phyloP scores from a whole-genome alignment of 2,329 filamentous ascomycete genomes.

The Fusarium sp. region DNA sequence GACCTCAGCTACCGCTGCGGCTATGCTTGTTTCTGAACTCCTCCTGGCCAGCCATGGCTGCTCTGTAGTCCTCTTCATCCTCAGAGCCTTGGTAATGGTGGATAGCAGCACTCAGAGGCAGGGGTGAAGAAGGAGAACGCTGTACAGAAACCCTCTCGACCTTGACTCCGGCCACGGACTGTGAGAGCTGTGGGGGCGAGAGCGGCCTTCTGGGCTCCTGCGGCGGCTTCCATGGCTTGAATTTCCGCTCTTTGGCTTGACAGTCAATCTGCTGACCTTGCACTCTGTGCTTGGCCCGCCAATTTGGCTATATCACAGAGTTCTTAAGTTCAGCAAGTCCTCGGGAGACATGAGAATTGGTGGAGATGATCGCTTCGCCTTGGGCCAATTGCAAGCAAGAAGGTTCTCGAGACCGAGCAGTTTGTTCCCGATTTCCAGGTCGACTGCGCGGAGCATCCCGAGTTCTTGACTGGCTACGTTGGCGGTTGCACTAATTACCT shows the following conservation, averaged over 20 bases:
- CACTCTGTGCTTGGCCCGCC: conserved; percentile 58
- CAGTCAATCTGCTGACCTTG: conserved; percentile 53
- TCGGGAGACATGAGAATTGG: conserved; percentile 95
- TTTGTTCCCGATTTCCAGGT: conserved; percentile 61
- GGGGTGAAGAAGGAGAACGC: no score
- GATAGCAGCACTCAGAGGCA: no score
- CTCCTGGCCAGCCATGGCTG: no score
- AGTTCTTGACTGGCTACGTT: conserved; percentile 62
- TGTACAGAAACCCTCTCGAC: no score
- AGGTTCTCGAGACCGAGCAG: conserved; percentile 67
- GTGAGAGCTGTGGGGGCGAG: no score
- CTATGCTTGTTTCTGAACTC: no score
- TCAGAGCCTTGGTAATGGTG: no score
- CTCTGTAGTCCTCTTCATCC: no score
- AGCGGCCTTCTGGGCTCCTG: conserved; percentile 59
- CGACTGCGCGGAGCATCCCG: conserved; percentile 58
- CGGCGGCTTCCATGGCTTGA: conserved; percentile 62
- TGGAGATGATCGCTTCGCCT: conserved; percentile 88
- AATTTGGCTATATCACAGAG: conserved; percentile 51
- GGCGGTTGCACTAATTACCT: conserved; percentile 69
- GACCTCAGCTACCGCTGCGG: no score
- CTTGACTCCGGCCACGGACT: no score
- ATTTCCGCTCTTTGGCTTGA: conserved; percentile 57
- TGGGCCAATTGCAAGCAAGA: conserved; percentile 73
- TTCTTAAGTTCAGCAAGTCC: conserved; percentile 75